phyloP scores from a whole-genome alignment of 2,329 filamentous ascomycete species.

The Diaporthe vexans region DNA sequence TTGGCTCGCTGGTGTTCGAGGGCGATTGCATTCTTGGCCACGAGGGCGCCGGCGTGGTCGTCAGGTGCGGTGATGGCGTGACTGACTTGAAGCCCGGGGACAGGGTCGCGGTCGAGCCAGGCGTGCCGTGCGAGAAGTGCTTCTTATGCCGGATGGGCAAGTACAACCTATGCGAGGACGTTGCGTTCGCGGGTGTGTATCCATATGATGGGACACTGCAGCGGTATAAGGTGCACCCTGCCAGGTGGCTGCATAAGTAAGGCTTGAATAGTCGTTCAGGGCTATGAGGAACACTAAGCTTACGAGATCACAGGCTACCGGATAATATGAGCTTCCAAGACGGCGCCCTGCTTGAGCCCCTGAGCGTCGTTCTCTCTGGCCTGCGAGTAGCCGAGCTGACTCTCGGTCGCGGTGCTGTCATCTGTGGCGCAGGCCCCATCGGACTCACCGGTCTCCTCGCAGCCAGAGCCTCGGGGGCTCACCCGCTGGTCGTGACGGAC shows the following conservation, averaged over 20 bases:
- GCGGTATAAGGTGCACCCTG: conserved; percentile 72
- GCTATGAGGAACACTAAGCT: background rate
- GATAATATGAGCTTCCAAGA: conserved; percentile 69
- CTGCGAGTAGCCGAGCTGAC: conserved; percentile 65
- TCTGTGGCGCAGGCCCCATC: conserved; percentile 76
- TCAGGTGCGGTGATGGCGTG: conserved; percentile 69
- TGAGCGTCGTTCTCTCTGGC: conserved; percentile 74
- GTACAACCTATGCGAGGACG: conserved; percentile 75
- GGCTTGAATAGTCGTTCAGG: background rate
- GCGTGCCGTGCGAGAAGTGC: conserved; percentile 73
- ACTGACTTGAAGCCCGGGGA: conserved; percentile 68
- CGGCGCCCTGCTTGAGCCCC: conserved; percentile 74
- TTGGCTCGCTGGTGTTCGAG: conserved; percentile 73
- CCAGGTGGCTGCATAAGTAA: conserved; percentile 69
- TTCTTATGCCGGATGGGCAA: conserved; percentile 71
- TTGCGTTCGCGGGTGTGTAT: conserved; percentile 73
- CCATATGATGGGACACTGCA: conserved; percentile 73
- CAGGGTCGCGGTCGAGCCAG: conserved; percentile 76
- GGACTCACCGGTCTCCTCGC: conserved; percentile 71
- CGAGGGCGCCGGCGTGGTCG: conserved; percentile 72
- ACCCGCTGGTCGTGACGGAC: conserved; percentile 75
- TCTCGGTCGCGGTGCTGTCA: conserved; percentile 67
- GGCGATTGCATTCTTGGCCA: conserved; percentile 76
- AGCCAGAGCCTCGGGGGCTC: conserved; percentile 72
- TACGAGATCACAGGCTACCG: conserved; percentile 57